phyloP scores from a whole-genome alignment of 768 basidiomycete species.

The Panaeolus cyanescens region DNA sequence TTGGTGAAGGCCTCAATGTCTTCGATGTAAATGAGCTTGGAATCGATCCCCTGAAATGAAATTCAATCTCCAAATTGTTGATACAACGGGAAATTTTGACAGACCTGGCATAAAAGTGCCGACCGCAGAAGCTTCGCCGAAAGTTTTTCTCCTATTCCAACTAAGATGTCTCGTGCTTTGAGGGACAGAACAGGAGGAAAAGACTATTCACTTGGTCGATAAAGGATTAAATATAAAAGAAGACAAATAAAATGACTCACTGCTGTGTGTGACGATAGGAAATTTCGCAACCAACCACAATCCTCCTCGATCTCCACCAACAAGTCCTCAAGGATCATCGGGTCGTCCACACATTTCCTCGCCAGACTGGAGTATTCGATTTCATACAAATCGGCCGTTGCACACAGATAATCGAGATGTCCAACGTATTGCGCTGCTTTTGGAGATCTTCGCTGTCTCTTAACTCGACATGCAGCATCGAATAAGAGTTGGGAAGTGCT shows the following conservation, averaged over 20 bases:
- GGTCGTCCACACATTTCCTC: conserved; percentile 24
- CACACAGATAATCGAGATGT: neutral
- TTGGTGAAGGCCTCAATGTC: conserved; percentile 61
- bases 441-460: neutral
- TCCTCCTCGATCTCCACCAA: conserved; percentile 80
- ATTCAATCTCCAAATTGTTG: neutral
- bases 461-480: neutral
- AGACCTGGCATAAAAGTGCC: conserved; percentile 74
- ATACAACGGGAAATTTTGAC: conserved; percentile 15
- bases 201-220: too few species aligned
- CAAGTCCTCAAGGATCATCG: conserved; percentile 62
- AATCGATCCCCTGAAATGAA: conserved; percentile 71
- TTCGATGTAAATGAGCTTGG: conserved; percentile 88
- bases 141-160: conserved; percentile 86
- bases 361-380: conserved; percentile 2
- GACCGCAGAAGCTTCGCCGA: conserved; percentile 86
- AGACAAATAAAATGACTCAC: conserved; percentile 47
- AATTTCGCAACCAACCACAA: conserved; percentile 77
- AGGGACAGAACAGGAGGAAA: conserved; percentile 84
- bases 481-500: neutral
- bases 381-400: neutral
- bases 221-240: too few species aligned
- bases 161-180: conserved; percentile 81
- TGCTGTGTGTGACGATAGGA: conserved; percentile 76
- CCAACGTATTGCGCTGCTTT: neutral